phyloP scores from a whole-genome alignment of 1,284 basidiomycete genomes.

The Cryptococcus sp. region DNA sequence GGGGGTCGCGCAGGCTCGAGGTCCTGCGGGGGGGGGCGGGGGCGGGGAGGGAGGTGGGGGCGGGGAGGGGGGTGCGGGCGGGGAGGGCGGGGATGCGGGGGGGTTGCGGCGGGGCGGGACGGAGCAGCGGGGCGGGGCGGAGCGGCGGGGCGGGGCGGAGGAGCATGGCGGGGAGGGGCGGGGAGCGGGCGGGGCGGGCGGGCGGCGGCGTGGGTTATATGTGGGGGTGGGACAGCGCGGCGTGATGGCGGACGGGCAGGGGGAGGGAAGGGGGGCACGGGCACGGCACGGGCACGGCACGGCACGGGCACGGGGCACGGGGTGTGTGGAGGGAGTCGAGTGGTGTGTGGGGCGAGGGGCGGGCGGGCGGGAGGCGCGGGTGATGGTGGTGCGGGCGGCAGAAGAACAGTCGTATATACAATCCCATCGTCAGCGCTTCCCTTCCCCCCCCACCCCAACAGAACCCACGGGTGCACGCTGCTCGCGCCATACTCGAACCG shows the following conservation, averaged over 20 bases:
- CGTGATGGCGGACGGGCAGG: too few species aligned
- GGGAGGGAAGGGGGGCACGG: too few species aligned
- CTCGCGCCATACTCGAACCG: too few species aligned
- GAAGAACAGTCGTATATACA: neutral
- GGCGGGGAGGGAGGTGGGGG: conserved; percentile 2
- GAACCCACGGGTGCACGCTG: too few species aligned
- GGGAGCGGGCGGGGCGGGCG: neutral
- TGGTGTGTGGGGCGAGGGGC: too few species aligned
- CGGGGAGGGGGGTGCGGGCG: conserved; percentile 5
- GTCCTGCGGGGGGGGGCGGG: conserved; percentile 20
- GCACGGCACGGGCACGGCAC: too few species aligned
- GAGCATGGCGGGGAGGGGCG: conserved; percentile 5
- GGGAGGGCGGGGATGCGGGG: conserved; percentile 6
- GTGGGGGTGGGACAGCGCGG: neutral
- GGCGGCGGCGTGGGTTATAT: neutral
- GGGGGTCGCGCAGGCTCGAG: conserved; percentile 33
- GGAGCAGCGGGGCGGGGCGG: conserved; percentile 7
- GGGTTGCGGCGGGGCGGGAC: conserved; percentile 4
- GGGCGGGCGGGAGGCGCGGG: too few species aligned
- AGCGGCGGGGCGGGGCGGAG: neutral
- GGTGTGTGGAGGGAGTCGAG: neutral
- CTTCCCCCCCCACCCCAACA: too few species aligned
- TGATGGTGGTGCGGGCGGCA: neutral
- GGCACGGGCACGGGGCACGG: neutral
- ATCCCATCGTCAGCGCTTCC: too few species aligned